Evolutionary conservation across 2,329 filamentous ascomycete genomes (phyloP).

Genomic region (Gliomastix tumulicola): DNA sequence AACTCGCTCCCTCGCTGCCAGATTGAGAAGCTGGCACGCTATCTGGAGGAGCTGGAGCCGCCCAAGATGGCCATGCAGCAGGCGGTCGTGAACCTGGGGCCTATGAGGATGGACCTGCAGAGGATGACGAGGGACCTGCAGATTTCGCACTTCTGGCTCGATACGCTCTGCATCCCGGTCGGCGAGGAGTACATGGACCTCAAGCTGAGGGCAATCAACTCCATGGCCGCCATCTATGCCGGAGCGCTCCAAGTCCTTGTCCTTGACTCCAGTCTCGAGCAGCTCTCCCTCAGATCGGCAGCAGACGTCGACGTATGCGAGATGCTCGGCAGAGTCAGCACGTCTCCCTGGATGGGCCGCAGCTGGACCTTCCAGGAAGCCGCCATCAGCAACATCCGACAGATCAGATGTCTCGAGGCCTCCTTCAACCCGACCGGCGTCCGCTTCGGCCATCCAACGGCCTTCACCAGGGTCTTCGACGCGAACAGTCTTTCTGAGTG

Average conservation of each 20-base stretch:
- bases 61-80: not conserved
- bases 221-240: not conserved
- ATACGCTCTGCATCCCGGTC: not conserved
- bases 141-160: not conserved
- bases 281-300: not conserved
- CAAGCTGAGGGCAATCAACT: not conserved
- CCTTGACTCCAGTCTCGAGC: not conserved
- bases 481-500: not conserved
- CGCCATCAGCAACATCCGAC: not conserved
- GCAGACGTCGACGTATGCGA: not conserved
- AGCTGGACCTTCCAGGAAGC: not conserved
- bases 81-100: not conserved
- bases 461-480: not conserved
- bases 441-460: not conserved
- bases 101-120: not conserved
- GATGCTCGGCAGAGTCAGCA: not conserved
- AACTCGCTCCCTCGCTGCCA: not conserved
- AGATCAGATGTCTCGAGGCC: not conserved
- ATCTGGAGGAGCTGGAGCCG: not conserved
- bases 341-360: not conserved
- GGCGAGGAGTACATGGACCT: not conserved
- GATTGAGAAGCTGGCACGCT: not conserved
- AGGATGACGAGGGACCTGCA: not conserved
- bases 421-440: not conserved
- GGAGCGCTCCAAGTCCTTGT: not conserved